These are phyloP conservation scores for Kwoniella pini DNA, from an alignment of 768 basidiomycete genomes.

Conservation along the genomic window DNA sequence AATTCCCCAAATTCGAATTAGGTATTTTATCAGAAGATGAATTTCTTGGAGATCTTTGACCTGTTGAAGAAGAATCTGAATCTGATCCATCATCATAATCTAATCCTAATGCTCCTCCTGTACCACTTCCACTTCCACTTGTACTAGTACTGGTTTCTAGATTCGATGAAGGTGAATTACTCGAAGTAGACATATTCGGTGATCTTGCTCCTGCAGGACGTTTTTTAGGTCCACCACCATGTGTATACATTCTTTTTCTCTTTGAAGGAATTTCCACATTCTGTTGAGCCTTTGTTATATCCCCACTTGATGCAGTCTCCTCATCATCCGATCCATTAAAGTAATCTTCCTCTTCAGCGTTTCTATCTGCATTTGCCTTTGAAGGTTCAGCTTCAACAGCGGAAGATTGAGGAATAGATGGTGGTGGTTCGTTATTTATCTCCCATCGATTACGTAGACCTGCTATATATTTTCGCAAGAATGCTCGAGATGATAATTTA, in stretches of 20 bases:
- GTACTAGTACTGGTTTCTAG: not conserved
- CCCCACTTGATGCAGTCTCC: slow-evolving; percentile 4
- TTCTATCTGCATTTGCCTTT: slow-evolving; percentile 45
- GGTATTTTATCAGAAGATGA: no score
- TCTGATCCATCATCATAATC: slow-evolving; percentile 53
- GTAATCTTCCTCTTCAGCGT: slow-evolving; percentile 83
- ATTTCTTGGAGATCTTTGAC: slow-evolving; percentile 23
- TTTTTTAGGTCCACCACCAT: slow-evolving; percentile 54
- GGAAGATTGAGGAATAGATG: slow-evolving; percentile 22
- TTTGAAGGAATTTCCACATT: slow-evolving; percentile 21
- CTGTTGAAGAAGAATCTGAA: slow-evolving; percentile 40
- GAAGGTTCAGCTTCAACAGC: slow-evolving; percentile 27
- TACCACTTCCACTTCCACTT: not conserved
- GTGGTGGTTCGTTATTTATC: slow-evolving; percentile 74
- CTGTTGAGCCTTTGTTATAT: slow-evolving; percentile 16
- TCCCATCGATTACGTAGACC: slow-evolving; percentile 64
- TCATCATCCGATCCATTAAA: slow-evolving; percentile 89
- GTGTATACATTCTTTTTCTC: slow-evolving; percentile 56
- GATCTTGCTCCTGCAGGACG: slow-evolving; percentile 59
- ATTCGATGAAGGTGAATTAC: not conserved
- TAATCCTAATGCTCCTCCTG: slow-evolving; percentile 34
- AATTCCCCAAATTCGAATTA: no score
- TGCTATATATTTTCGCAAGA: slow-evolving; percentile 59
- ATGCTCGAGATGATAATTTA: slow-evolving; percentile 67
- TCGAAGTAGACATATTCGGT: not conserved